These are phyloP conservation scores for Sporothrix phasma DNA, from an alignment of 2,329 filamentous ascomycete genomes.

Conservation along the genomic window DNA sequence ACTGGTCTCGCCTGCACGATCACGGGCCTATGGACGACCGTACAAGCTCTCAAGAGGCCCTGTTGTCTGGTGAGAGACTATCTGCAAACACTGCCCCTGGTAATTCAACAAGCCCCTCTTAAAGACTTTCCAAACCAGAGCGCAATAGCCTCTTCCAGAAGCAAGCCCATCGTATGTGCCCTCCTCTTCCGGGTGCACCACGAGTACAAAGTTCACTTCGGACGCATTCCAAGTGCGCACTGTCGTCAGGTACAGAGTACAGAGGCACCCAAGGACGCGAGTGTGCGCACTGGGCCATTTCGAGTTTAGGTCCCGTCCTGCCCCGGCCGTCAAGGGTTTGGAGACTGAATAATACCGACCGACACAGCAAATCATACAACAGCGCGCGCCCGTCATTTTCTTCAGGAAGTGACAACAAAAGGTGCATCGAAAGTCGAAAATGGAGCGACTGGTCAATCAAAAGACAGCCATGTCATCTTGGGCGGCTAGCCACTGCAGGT, in stretches of 20 bases:
- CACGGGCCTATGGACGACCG: too few relatives aligned
- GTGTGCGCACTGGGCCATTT: too few relatives aligned
- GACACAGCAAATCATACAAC: too few relatives aligned
- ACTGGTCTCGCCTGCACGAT: background rate
- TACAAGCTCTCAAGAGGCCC: too few relatives aligned
- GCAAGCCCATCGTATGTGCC: background rate
- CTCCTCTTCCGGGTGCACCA: background rate
- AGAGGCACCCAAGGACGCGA: too few relatives aligned
- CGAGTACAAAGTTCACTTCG: too few relatives aligned
- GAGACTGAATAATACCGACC: too few relatives aligned
- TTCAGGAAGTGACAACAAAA: background rate
- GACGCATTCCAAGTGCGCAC: conserved; percentile 1
- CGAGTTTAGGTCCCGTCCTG: too few relatives aligned
- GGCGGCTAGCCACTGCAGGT: background rate
- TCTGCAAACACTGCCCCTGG: background rate
- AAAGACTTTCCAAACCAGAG: too few relatives aligned
- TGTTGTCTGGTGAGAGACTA: background rate
- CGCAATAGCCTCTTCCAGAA: background rate
- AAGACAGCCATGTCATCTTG: background rate
- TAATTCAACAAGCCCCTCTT: background rate
- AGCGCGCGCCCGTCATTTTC: too few relatives aligned
- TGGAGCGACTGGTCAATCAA: background rate
- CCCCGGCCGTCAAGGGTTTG: too few relatives aligned
- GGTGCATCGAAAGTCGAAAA: background rate
- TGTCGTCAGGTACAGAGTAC: too few relatives aligned